Conservation (phyloP, 805 yeast species). For the Candida wancherniae region DNA sequence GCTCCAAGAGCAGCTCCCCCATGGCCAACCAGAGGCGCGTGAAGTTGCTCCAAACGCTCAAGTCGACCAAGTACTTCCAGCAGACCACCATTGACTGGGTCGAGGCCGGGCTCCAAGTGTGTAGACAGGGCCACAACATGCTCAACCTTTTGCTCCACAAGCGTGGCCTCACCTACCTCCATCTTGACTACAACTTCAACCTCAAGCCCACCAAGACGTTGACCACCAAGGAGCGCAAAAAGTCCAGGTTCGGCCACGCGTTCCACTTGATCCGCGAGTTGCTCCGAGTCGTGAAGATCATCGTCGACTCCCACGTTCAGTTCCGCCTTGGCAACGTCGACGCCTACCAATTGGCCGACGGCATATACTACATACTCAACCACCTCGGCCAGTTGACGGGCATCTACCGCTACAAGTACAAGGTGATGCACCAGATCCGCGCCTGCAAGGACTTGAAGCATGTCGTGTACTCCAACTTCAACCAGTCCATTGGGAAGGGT, state of each 20-base stretch:
- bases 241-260: conserved; percentile 93
- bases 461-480: conserved; percentile 80
- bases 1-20: conserved; percentile 22
- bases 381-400: conserved; percentile 97
- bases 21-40: conserved; percentile 46
- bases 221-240: conserved; percentile 93
- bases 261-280: conserved; percentile 92
- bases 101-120: conserved; percentile 93
- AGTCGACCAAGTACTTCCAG: conserved; percentile 82
- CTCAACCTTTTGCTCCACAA: conserved; percentile 83
- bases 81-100: conserved; percentile 96
- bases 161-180: conserved; percentile 86
- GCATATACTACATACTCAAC: conserved; percentile 80
- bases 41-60: conserved; percentile 59
- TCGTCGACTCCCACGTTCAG: conserved; percentile 94
- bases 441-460: conserved; percentile 95
- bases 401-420: conserved; percentile 91
- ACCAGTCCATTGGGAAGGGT: conserved; percentile 86
- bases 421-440: conserved; percentile 96
- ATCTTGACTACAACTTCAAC: conserved; percentile 92
- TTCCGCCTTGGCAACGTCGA: conserved; percentile 86
- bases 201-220: conserved; percentile 93
- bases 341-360: conserved; percentile 93
- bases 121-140: conserved; percentile 93
- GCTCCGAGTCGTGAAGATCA: conserved; percentile 70